phyloP scores from a whole-genome alignment of 2,329 filamentous ascomycete species.

The Fusarium udum region DNA sequence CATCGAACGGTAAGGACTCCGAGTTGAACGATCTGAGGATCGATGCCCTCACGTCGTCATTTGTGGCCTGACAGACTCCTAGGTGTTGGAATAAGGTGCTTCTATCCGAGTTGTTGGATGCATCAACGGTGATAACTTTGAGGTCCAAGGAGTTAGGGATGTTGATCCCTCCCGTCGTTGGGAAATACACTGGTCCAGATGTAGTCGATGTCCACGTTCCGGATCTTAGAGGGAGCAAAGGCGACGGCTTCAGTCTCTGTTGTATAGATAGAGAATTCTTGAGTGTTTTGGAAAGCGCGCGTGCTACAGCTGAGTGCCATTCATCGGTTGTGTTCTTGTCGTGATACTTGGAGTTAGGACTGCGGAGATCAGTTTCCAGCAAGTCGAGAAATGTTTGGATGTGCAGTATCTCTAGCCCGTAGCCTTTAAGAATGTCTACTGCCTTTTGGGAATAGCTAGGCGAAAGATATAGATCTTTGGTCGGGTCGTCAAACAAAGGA shows the following conservation, averaged over 20 bases:
- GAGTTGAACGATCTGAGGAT: neutral
- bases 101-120: neutral
- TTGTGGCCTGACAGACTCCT: neutral
- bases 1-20: fast-evolving
- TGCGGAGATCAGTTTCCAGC: neutral
- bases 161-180: neutral
- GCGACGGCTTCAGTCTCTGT: neutral
- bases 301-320: neutral
- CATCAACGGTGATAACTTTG: neutral
- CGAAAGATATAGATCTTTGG: conserved; percentile 17
- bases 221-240: conserved; percentile 14
- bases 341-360: neutral
- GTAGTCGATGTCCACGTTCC: neutral
- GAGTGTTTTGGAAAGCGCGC: neutral
- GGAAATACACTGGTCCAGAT: conserved; percentile 21
- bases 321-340: neutral
- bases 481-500: conserved; percentile 9
- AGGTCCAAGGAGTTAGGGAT: neutral
- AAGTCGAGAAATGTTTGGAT: fast-evolving
- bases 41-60: neutral
- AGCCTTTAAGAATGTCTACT: neutral
- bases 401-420: neutral
- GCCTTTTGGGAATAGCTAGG: neutral
- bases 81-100: neutral
- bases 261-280: fast-evolving